Conservation (phyloP, 1,284 basidiomycete species). For the Cerioporus squamosus region DNA sequence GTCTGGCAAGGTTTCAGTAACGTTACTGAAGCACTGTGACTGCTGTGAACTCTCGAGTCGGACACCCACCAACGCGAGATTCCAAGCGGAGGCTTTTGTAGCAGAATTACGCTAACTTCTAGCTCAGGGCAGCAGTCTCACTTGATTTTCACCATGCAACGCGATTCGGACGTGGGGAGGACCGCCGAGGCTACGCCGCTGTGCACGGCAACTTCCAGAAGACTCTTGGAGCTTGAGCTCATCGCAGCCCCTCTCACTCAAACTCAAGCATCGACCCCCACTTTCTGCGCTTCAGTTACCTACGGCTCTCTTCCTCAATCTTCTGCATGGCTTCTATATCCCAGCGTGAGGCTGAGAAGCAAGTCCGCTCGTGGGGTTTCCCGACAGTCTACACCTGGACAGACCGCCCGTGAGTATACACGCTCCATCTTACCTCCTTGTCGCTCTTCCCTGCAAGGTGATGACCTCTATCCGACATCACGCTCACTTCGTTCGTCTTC, state of each 20-base stretch:
- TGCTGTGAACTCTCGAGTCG: no score
- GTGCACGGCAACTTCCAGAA: not conserved
- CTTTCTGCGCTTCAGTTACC: no score
- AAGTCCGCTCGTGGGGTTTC: slow-evolving; percentile 38
- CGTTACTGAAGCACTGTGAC: no score
- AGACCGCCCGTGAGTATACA: slow-evolving; percentile 34
- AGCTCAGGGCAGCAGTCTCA: no score
- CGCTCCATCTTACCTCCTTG: not conserved
- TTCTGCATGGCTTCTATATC: slow-evolving; percentile 16
- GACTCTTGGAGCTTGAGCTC: not conserved
- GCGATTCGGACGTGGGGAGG: no score
- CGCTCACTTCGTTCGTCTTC: not conserved
- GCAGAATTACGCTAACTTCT: no score
- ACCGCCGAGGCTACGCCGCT: not conserved
- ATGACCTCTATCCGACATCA: not conserved
- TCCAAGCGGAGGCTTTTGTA: no score
- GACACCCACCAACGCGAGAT: no score
- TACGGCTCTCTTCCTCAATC: not conserved
- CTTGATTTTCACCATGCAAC: no score
- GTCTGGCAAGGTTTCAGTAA: no score
- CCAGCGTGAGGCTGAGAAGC: slow-evolving; percentile 26
- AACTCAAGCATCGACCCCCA: no score
- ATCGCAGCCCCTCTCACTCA: not conserved
- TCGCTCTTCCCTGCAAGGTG: not conserved
- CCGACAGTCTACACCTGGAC: slow-evolving; percentile 38